These are phyloP conservation scores for Clonostachys chloroleuca DNA, from an alignment of 2,329 filamentous ascomycete species.

Conservation along the genomic window DNA sequence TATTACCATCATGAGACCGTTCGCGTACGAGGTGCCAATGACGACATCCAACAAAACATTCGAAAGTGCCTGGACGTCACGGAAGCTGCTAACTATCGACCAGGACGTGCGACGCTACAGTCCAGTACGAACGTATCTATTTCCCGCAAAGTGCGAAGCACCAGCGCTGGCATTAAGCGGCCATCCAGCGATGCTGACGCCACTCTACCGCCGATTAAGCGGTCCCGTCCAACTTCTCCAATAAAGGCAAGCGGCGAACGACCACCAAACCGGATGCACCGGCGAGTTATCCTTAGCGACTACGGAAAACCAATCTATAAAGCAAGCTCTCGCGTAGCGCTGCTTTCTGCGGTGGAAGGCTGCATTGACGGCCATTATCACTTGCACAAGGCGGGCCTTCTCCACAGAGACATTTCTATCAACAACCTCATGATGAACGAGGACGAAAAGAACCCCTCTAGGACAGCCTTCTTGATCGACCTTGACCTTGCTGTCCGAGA, in stretches of 20 bases:
- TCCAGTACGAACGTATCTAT: slow-evolving; percentile 3
- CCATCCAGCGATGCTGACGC: slow-evolving; percentile 15
- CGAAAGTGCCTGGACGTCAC: slow-evolving; percentile 23
- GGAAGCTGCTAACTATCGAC: slow-evolving; percentile 22
- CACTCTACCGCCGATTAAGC: slow-evolving; percentile 18
- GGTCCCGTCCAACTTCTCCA: slow-evolving; percentile 17
- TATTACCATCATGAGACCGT: slow-evolving; percentile 38
- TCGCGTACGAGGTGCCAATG: slow-evolving; percentile 16
- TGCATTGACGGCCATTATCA: slow-evolving; percentile 32
- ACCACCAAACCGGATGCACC: slow-evolving; percentile 23
- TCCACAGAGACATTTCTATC: slow-evolving; percentile 37
- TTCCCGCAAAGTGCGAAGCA: slow-evolving; percentile 11
- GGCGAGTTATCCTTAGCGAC: slow-evolving; percentile 31
- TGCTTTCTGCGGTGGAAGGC: slow-evolving; percentile 27
- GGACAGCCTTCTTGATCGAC: slow-evolving; percentile 33
- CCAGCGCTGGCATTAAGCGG: slow-evolving; percentile 14
- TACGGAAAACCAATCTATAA: slow-evolving; percentile 25
- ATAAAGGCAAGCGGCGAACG: slow-evolving; percentile 10
- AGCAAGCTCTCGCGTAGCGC: slow-evolving; percentile 24
- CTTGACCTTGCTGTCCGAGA: slow-evolving; percentile 28
- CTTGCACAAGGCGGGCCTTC: slow-evolving; percentile 20
- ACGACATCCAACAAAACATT: slow-evolving; percentile 26
- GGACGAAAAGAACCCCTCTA: slow-evolving; percentile 28
- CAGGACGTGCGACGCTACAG: slow-evolving; percentile 3
- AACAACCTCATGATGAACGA: slow-evolving; percentile 43